Evolutionary conservation across 73 alveolate species (phyloP).

Genomic region (Breviolum minutum): DNA sequence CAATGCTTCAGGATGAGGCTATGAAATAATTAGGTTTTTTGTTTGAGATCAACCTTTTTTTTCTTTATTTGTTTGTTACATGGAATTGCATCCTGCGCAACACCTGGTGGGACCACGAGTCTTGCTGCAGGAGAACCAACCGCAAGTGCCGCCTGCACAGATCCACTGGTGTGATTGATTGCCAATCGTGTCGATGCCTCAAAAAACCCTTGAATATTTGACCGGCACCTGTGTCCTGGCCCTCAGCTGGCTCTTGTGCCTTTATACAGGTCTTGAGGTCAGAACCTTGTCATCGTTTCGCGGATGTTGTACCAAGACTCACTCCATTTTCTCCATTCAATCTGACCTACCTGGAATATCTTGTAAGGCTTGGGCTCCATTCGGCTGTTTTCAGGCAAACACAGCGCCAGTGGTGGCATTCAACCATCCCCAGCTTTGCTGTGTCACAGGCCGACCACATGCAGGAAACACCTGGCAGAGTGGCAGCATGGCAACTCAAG

Average conservation of each 20-base stretch:
- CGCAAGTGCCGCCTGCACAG: conserved; percentile 74
- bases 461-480: conserved; percentile 62
- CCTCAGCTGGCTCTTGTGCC: conserved; percentile 54
- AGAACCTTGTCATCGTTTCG: neutral
- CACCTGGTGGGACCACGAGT: conserved; percentile 63
- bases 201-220: neutral
- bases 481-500: neutral
- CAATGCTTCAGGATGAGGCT: neutral
- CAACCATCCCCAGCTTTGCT: conserved; percentile 43
- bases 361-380: conserved; percentile 6
- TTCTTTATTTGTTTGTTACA: neutral
- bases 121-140: conserved; percentile 84
- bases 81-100: neutral
- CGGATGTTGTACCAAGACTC: too few species aligned
- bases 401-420: conserved; percentile 91
- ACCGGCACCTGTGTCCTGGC: conserved; percentile 47
- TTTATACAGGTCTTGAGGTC: conserved; percentile 13
- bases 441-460: conserved; percentile 54
- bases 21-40: neutral
- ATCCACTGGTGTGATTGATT: neutral
- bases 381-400: conserved; percentile 12
- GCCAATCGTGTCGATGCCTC: neutral
- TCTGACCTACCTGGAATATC: too few species aligned
- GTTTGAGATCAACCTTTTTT: neutral
- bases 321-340: too few species aligned